Evolutionary conservation across 306 rosid genomes (phyloP), one percentile per base, ranked within the genome.

Genomic region (Myrica gale): DNA sequence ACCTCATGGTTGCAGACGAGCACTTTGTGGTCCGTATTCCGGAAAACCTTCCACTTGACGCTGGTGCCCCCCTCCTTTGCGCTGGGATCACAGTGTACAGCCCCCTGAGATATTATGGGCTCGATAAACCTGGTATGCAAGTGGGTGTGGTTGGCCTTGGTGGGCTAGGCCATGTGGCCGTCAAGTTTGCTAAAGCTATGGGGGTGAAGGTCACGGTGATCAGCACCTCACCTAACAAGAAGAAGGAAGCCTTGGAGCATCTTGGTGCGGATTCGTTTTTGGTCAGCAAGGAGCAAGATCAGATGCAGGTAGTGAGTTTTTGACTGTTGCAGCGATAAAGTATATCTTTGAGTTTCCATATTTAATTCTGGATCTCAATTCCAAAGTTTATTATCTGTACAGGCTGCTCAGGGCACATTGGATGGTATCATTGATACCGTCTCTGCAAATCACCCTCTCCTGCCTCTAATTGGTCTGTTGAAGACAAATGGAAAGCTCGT

Each of bases 91-190:
- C 87, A 6, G 86, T 81, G 17, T 85, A 82, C 13, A 85, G 87
- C 50, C 87, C 89, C 54, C 4, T 85, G 66, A 74, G 13, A 6
- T 71, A 71, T 61, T 85, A 50, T 53, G 87, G 72, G 6, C 75
- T 85, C 39, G 81, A 71, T 41, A 68, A 78, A 56, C 79, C 83
- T 3, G 85, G 80, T 2, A 0, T 77, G n/a, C 83, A 83, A 3
- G 9, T 83, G 26, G 89, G 83, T 20, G 89, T 86, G 75, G 89
- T 86, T 32, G 87, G 89, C 37, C 78, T 86, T 1, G 89, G 89
- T 42, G 89, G 87, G 7, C 58, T 86, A 20, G 89, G 87, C 39
- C 89, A 86, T 5, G 3, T 86, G 37, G 89, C 87, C 19, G 85
- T 84, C 0, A 81, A 84, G 73, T 81, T 84, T 68, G 88, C 81